phyloP scores from a whole-genome alignment of 2,329 filamentous ascomycete genomes.

The Colletotrichum orchidophilum region DNA sequence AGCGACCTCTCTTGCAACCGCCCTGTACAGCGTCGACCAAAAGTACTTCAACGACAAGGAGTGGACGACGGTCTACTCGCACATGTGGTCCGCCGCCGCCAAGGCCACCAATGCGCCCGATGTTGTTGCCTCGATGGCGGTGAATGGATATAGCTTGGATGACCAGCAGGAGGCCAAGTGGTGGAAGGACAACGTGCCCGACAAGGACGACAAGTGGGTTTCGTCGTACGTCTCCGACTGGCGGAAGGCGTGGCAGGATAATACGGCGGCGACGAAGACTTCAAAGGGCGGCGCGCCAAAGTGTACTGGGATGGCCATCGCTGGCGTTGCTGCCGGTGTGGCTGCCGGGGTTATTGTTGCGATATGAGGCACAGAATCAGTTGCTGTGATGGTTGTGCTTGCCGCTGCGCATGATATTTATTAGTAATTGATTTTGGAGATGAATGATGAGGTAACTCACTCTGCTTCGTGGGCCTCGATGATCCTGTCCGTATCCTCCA shows the following conservation, averaged over 20 bases:
- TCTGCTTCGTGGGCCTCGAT: background rate
- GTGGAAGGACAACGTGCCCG: constrained; percentile 24
- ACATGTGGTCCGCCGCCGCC: constrained; percentile 34
- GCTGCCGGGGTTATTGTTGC: constrained; percentile 18
- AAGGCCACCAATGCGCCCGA: constrained; percentile 28
- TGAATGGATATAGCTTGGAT: background rate
- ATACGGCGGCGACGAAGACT: background rate
- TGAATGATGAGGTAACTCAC: background rate
- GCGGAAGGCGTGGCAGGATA: background rate
- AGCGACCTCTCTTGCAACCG: constrained; percentile 21
- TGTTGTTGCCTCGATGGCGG: constrained; percentile 28
- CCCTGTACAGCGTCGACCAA: constrained; percentile 28
- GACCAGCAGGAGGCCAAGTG: background rate
- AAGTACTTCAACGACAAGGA: constrained; percentile 16
- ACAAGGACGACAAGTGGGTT: constrained; percentile 6
- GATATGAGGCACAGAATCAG: background rate
- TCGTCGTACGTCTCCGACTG: constrained; percentile 16
- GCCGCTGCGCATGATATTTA: no score
- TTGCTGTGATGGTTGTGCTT: background rate
- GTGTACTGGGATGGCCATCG: constrained; percentile 24
- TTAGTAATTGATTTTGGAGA: background rate
- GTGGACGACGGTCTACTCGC: constrained; percentile 27
- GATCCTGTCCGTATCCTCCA: background rate
- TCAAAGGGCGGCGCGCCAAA: constrained; percentile 12
- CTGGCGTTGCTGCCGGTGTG: constrained; percentile 15